These are phyloP conservation scores for Penicillium paneum DNA, from an alignment of 2,329 filamentous ascomycete species.

Conservation along the genomic window DNA sequence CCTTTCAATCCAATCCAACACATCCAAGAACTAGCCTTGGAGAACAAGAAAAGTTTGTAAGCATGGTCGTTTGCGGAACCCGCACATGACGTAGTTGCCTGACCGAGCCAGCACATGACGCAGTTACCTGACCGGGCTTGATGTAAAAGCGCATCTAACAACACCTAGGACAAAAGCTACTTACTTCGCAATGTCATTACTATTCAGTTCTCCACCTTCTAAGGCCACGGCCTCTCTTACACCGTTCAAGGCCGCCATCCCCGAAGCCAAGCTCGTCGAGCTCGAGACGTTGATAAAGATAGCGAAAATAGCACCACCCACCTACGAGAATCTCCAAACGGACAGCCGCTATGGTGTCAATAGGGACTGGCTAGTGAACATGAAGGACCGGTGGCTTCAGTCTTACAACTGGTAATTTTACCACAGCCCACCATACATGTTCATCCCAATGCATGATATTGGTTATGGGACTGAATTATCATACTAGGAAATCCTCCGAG, in stretches of 20 bases:
- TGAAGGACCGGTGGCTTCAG: conserved; percentile 45
- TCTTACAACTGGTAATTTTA: conserved; percentile 48
- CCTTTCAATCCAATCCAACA: background rate
- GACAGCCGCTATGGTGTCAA: conserved; percentile 47
- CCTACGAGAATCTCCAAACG: conserved; percentile 49
- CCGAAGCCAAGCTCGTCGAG: conserved; percentile 45
- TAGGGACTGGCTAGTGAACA: conserved; percentile 46
- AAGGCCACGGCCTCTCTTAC: conserved; percentile 36
- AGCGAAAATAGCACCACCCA: conserved; percentile 48
- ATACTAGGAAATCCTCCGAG: conserved; percentile 33
- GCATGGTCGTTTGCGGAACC: background rate
- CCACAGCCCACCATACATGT: conserved; percentile 12
- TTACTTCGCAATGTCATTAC: conserved; percentile 20
- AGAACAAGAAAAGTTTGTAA: background rate
- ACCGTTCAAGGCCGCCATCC: conserved; percentile 45
- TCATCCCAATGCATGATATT: conserved; percentile 13
- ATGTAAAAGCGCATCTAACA: background rate
- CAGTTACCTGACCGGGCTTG: background rate
- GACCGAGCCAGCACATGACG: background rate
- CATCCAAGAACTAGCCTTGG: background rate
- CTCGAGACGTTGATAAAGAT: conserved; percentile 49
- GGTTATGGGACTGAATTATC: background rate
- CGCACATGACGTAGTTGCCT: background rate
- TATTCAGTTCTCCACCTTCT: conserved; percentile 35
- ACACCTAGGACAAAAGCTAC: background rate